These are phyloP conservation scores for Cryphonectria radicalis DNA, from an alignment of 2,329 filamentous ascomycete genomes.

Conservation along the genomic window DNA sequence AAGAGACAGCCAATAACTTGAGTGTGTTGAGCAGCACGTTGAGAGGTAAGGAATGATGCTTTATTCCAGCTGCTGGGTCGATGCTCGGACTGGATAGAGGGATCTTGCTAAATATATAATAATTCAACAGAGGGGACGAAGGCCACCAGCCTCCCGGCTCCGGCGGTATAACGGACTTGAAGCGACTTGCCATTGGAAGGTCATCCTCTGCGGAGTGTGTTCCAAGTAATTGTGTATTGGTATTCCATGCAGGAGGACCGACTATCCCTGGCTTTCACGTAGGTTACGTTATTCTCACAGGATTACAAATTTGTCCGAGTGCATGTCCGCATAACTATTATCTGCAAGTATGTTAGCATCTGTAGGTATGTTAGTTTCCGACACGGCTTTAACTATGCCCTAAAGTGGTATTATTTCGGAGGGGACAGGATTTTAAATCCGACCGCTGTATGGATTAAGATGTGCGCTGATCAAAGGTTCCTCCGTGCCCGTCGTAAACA, in stretches of 20 bases:
- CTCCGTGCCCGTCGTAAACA: too few relatives aligned
- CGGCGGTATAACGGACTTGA: not conserved
- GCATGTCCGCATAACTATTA: not conserved
- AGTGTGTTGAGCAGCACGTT: not conserved
- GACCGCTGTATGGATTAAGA: too few relatives aligned
- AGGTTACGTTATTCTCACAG: not conserved
- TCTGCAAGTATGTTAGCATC: not conserved
- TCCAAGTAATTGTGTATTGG: too few relatives aligned
- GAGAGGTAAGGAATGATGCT: not conserved
- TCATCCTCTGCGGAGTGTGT: not conserved
- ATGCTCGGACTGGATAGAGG: not conserved
- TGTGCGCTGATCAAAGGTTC: too few relatives aligned
- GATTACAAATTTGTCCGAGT: not conserved
- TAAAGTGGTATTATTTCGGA: too few relatives aligned
- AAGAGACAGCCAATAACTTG: not conserved
- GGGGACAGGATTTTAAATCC: too few relatives aligned
- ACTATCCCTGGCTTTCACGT: not conserved
- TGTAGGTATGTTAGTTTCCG: too few relatives aligned
- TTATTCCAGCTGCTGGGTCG: not conserved
- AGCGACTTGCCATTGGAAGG: not conserved
- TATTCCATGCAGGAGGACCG: too few relatives aligned
- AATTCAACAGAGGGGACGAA: not conserved
- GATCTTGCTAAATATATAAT: not conserved
- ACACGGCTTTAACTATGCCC: too few relatives aligned
- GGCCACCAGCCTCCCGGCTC: not conserved